These are phyloP conservation scores for Hyphopichia khmerensis DNA, from an alignment of 1,139 yeast species.

Conservation along the genomic window DNA sequence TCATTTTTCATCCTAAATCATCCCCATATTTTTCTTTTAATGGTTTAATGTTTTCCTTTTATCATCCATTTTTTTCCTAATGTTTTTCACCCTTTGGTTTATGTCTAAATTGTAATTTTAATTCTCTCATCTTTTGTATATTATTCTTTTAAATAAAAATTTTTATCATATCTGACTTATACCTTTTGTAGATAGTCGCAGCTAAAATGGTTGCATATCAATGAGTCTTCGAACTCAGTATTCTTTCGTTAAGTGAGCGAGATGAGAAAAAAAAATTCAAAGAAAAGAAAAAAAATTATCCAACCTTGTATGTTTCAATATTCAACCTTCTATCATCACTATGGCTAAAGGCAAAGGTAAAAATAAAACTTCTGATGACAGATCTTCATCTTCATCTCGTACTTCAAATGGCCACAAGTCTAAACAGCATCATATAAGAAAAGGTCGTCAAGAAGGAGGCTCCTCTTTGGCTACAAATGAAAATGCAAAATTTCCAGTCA, in stretches of 20 bases:
- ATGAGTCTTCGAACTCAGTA: too few species aligned
- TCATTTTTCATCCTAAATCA: not conserved
- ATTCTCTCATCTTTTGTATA: not conserved
- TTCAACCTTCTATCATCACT: not conserved
- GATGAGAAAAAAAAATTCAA: not conserved
- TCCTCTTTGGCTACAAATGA: conserved; percentile 13
- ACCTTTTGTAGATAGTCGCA: too few species aligned
- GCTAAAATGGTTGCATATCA: too few species aligned
- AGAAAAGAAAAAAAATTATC: not conserved
- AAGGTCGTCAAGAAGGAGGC: conserved; percentile 48
- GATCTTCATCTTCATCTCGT: conserved; percentile 26
- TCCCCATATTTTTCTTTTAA: not conserved
- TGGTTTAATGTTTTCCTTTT: not conserved
- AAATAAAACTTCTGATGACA: conserved; percentile 51
- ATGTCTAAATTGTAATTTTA: not conserved
- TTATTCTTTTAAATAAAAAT: not conserved
- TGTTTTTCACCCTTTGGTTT: not conserved
- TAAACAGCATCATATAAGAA: conserved; percentile 51
- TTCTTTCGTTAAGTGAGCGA: not conserved
- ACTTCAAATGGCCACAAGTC: conserved; percentile 61
- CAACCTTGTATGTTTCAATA: not conserved
- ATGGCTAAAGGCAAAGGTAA: conserved; percentile 63
- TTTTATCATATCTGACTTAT: too few species aligned
- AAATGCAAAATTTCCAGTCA: conserved; percentile 55
- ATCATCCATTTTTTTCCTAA: not conserved